phyloP scores from a whole-genome alignment of 768 basidiomycete species.

The Macrolepiota dolichaula region DNA sequence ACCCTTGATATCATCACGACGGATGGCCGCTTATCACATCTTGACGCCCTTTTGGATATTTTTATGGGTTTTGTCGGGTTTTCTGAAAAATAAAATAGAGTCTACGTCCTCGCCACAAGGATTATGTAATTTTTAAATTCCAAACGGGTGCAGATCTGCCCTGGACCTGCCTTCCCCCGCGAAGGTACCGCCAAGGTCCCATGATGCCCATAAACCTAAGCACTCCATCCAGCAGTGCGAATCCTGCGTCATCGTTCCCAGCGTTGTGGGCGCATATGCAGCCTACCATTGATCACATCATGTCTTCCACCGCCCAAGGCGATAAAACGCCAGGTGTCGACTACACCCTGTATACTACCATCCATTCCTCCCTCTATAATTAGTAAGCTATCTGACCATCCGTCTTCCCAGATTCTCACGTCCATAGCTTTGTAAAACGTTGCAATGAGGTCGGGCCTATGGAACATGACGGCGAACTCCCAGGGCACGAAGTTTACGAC shows the following conservation, averaged over 20 bases:
- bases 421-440: conserved; percentile 53
- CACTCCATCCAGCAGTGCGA: conserved; percentile 61
- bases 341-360: conserved; percentile 68
- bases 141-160: neutral
- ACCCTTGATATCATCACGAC: conserved; percentile 30
- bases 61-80: neutral
- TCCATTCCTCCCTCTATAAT: conserved; percentile 82
- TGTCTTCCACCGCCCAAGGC: conserved; percentile 64
- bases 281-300: conserved; percentile 74
- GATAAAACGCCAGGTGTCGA: conserved; percentile 70
- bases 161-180: neutral
- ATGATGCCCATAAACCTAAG: conserved; percentile 31
- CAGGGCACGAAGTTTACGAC: conserved; percentile 61
- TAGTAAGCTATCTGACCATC: conserved; percentile 38
- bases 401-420: conserved; percentile 3
- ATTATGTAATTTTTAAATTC: conserved; percentile 3
- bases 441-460: conserved; percentile 20
- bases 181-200: neutral
- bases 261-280: conserved; percentile 73
- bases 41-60: neutral
- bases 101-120: neutral
- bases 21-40: conserved; percentile 2
- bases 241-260: conserved; percentile 69
- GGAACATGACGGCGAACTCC: conserved; percentile 11
- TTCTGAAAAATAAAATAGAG: neutral